phyloP scores from a whole-genome alignment of 371 early-diverging fungal species.

The Actinomortierella wolfii region DNA sequence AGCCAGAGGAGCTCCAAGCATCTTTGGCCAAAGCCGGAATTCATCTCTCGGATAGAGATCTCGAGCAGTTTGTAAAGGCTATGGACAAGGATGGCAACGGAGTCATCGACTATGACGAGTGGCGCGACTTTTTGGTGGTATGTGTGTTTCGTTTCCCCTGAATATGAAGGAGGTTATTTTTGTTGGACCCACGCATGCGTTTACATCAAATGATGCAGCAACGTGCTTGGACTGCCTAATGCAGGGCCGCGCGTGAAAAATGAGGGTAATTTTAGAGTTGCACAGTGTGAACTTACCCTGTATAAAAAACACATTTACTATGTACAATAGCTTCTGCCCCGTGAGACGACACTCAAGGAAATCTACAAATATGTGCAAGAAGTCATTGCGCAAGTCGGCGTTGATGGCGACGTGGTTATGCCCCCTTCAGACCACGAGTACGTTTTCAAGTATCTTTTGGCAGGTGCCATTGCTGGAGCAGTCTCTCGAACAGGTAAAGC shows the following conservation, averaged over 20 bases:
- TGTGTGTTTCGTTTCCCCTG: conserved; percentile 6
- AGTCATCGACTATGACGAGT: conserved; percentile 73
- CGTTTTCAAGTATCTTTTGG: conserved; percentile 64
- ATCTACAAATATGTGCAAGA: conserved; percentile 67
- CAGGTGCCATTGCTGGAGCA: conserved; percentile 80
- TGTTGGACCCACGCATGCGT: too few species aligned
- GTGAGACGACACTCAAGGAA: conserved; percentile 54
- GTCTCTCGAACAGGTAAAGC: conserved; percentile 64
- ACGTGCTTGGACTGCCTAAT: too few species aligned
- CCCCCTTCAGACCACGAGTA: conserved; percentile 52
- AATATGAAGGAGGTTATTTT: too few species aligned
- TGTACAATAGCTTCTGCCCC: conserved; percentile 47
- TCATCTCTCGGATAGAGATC: conserved; percentile 62
- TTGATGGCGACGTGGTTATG: conserved; percentile 65
- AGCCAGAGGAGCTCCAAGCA: conserved; percentile 57
- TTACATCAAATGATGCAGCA: too few species aligned
- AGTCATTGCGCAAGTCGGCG: conserved; percentile 59
- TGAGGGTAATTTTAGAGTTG: too few species aligned
- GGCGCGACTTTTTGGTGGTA: conserved; percentile 78
- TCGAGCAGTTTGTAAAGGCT: conserved; percentile 65
- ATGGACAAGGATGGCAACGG: conserved; percentile 76
- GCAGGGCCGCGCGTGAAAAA: too few species aligned
- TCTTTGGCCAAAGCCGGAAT: conserved; percentile 68
- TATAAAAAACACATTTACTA: neutral
- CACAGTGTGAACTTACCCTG: too few species aligned